Percentiles rank a stretch among this genome's conserved stretches.
phyloP scores from a whole-genome alignment of 2,329 filamentous ascomycete genomes.

The Cladosporium oxysporum region DNA sequence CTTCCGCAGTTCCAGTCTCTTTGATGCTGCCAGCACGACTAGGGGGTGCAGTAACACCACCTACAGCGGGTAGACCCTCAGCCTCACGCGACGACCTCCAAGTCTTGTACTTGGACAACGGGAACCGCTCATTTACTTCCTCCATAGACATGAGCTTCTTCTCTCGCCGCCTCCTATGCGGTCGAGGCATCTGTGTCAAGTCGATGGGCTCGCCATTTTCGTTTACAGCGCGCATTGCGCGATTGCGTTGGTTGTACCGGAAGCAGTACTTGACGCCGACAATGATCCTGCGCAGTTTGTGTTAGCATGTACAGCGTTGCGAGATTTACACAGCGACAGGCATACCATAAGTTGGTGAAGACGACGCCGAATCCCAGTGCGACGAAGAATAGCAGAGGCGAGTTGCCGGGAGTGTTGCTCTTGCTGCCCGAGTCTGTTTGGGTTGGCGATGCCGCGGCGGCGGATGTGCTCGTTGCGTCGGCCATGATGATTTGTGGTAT shows the following conservation, averaged over 20 bases:
- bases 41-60: constrained; percentile 74
- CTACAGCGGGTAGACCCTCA: constrained; percentile 78
- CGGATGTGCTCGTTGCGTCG: constrained; percentile 8
- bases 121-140: constrained; percentile 96
- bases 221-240: constrained; percentile 72
- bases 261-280: constrained; percentile 99
- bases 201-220: constrained; percentile 84
- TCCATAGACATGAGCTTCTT: constrained; percentile 99
- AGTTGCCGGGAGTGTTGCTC: constrained; percentile 61
- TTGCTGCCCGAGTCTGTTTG: constrained; percentile 22
- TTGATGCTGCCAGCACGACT: constrained; percentile 75
- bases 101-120: constrained; percentile 91
- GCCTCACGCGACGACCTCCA: constrained; percentile 85
- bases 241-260: constrained; percentile 92
- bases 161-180: constrained; percentile 83
- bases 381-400: constrained; percentile 86
- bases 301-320: neutral
- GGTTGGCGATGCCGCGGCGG: constrained; percentile 13
- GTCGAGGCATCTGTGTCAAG: constrained; percentile 78
- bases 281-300: constrained; percentile 75
- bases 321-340: neutral
- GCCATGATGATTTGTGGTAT: constrained; percentile 1
- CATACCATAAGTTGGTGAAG: constrained; percentile 97
- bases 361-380: constrained; percentile 96
- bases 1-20: constrained; percentile 29